Base-by-base conservation (phyloP, 2,329 filamentous ascomycete genomes). In the Hypoxylon sp. region DNA sequence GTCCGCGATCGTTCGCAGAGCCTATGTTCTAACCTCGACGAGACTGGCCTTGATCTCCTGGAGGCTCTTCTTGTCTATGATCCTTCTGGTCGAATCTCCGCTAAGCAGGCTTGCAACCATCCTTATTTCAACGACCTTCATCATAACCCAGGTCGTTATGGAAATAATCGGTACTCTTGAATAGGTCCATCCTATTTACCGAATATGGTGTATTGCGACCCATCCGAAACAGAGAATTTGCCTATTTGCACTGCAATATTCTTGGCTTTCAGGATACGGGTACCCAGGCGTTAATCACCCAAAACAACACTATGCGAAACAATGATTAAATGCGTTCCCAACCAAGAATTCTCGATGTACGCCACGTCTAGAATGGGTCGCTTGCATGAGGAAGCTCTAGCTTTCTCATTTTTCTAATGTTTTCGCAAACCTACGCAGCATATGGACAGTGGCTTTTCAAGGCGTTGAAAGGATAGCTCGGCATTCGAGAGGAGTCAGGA, bases 91-190 rank as follows among this genome's bases (percentile, higher is more conserved):
- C 91, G 94, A 70, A 93, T 97, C 73, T 97, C 93, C 5, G 94
- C 94, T 57, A 97, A 97, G 84, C 91, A 93, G 78, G 90, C 93
- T 11, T 93, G 92, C 77, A 85, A 89, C 73, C 94, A 97, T 78
- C 90, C 92, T 7, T 97, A 97, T 83, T 97, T 97, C 69, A 82
- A 84, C 63, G 79, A 81, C 25, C 80, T 74, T 32, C 36, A 63
- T 14, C 65, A 65, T 25, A 58, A 69, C 13, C 69, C 69, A 46
- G 65, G 53, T 19, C 66, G 61, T 19, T 71, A 74, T 52, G 68
- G 58, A 38, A 62, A 65, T 38, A 70, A 73, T 45, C 70, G 68
- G 61, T 75, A 75, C 57, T 61, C 72, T 28, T 72, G 51, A 67
- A 51, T 21, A 19, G 38, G 36, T 41, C 28, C 34, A 21, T 32